phyloP scores from a whole-genome alignment of 2,329 filamentous ascomycete species.

The Penicillium digitatum region DNA sequence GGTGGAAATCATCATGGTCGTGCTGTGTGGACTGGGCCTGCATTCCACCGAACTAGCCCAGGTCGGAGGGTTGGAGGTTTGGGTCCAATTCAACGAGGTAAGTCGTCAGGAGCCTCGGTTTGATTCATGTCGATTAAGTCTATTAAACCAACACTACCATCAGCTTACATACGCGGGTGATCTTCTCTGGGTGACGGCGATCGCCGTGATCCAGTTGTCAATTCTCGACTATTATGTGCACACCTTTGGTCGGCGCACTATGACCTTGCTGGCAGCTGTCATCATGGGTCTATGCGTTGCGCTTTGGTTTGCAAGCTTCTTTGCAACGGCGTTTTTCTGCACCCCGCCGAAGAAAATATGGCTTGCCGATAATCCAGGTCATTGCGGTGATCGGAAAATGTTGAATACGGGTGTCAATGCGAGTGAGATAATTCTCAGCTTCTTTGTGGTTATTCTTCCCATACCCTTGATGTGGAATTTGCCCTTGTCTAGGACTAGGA shows the following conservation, averaged over 20 bases:
- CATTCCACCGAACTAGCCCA: slow-evolving; percentile 13
- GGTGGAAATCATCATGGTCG: slow-evolving; percentile 17
- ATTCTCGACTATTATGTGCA: slow-evolving; percentile 18
- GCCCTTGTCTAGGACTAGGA: slow-evolving; percentile 4
- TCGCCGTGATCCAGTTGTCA: slow-evolving; percentile 16
- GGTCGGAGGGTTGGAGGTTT: slow-evolving; percentile 5
- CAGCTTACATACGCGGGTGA: slow-evolving; percentile 19
- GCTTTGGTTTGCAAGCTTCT: slow-evolving; percentile 15
- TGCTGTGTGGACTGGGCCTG: slow-evolving; percentile 20
- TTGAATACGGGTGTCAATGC: slow-evolving; percentile 10
- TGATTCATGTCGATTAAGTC: not conserved
- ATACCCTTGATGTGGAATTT: slow-evolving; percentile 5
- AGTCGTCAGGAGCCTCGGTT: not conserved
- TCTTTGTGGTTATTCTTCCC: slow-evolving; percentile 12
- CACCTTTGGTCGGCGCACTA: slow-evolving; percentile 5
- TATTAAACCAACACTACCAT: not conserved
- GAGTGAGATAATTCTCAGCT: slow-evolving; percentile 12
- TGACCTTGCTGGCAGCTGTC: slow-evolving; percentile 10
- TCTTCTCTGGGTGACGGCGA: slow-evolving; percentile 17
- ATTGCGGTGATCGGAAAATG: slow-evolving; percentile 14
- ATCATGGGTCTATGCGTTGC: slow-evolving; percentile 11
- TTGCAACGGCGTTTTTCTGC: slow-evolving; percentile 19
- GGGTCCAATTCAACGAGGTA: slow-evolving; percentile 17
- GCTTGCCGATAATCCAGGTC: slow-evolving; percentile 7
- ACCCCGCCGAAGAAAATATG: slow-evolving; percentile 14